Evolutionary conservation across 2,329 filamentous ascomycete species (phyloP).

Genomic region (Arthrinium phaeospermum): DNA sequence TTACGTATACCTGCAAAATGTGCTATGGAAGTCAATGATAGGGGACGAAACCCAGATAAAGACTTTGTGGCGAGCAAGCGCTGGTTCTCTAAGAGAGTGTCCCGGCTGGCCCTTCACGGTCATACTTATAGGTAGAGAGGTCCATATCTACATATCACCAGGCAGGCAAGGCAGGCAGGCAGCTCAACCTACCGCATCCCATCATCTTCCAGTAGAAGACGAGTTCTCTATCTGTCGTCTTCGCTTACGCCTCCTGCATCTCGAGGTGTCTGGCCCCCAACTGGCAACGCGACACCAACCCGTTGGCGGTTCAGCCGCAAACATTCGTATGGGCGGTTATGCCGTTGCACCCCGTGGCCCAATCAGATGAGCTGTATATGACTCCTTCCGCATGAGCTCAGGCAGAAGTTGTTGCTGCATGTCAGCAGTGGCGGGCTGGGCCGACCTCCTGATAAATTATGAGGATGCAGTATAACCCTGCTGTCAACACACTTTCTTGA

Average conservation of each 20-base stretch:
- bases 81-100: neutral
- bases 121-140: neutral
- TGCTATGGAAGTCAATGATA: neutral
- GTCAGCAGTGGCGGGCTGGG: neutral
- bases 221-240: neutral
- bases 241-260: neutral
- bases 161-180: neutral
- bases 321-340: neutral
- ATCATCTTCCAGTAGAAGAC: neutral
- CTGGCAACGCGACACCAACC: neutral
- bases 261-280: neutral
- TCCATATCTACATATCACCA: neutral
- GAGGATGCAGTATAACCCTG: neutral
- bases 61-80: neutral
- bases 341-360: neutral
- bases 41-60: neutral
- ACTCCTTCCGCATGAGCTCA: neutral
- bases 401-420: neutral
- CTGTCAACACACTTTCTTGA: neutral
- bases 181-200: neutral
- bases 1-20: neutral
- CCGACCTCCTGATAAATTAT: neutral
- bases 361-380: neutral
- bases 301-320: neutral
- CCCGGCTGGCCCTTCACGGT: neutral